Conservation (phyloP, 75 land plant genomes). For the Sequoiadendron giganteum region DNA sequence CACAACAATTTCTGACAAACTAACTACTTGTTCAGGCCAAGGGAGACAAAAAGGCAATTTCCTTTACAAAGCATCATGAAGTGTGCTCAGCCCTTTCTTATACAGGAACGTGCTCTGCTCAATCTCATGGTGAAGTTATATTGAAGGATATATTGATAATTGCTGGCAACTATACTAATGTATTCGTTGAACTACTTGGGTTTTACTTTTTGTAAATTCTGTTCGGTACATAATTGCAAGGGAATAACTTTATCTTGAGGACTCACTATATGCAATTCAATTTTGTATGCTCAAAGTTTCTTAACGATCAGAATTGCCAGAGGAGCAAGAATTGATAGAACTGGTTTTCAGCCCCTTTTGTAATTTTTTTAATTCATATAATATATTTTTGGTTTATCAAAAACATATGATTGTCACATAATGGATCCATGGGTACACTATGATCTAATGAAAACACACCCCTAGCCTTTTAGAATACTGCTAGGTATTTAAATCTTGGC, state of each 20-base stretch:
- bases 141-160: not conserved
- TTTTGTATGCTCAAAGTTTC: no score
- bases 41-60: not conserved
- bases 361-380: no score
- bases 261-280: no score
- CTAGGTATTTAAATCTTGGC: not conserved
- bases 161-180: not conserved
- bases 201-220: not conserved
- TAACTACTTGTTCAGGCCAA: not conserved
- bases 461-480: no score
- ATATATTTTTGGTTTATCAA: not conserved
- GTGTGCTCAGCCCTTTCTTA: not conserved
- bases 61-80: not conserved
- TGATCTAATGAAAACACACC: no score
- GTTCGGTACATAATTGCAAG: not conserved
- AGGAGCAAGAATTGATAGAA: not conserved
- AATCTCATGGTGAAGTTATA: not conserved
- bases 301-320: not conserved
- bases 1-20: not conserved
- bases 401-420: not conserved
- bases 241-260: no score
- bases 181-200: not conserved
- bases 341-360: not conserved
- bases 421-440: not conserved
- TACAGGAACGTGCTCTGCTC: not conserved